Conservation (phyloP, 495 filamentous ascomycete genomes). For the Hyaloscypha bicolor region DNA sequence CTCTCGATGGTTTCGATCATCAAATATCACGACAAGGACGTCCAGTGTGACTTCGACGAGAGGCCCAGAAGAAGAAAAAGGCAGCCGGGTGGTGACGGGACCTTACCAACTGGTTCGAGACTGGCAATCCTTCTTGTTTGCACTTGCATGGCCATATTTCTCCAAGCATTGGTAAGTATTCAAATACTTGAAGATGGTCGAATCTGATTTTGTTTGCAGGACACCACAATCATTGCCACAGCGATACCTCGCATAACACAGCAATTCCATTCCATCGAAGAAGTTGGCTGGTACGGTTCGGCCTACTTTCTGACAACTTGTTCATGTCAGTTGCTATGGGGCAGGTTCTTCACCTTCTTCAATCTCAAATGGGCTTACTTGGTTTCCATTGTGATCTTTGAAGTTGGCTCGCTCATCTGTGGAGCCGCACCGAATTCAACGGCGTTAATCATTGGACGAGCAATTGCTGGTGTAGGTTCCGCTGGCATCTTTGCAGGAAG, state of each 20-base stretch:
- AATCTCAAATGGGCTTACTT: slow-evolving; percentile 65
- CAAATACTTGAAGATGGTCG: too few relatives aligned
- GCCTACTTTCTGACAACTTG: slow-evolving; percentile 6
- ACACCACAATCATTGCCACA: neutral
- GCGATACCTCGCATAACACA: neutral
- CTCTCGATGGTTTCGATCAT: too few relatives aligned
- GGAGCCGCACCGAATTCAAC: slow-evolving; percentile 73
- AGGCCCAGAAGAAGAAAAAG: too few relatives aligned
- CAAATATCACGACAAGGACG: too few relatives aligned
- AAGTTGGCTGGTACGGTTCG: slow-evolving; percentile 2
- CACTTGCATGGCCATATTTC: too few relatives aligned
- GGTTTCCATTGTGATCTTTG: slow-evolving; percentile 73
- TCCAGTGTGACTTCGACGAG: too few relatives aligned
- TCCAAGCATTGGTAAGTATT: too few relatives aligned
- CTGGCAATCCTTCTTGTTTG: too few relatives aligned
- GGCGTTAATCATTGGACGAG: slow-evolving; percentile 80
- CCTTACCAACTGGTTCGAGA: too few relatives aligned
- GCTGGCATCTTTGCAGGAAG: slow-evolving; percentile 84
- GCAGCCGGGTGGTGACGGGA: too few relatives aligned
- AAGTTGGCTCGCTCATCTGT: slow-evolving; percentile 84
- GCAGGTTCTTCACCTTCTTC: slow-evolving; percentile 36
- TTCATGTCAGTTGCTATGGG: slow-evolving; percentile 25
- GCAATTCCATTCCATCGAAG: neutral
- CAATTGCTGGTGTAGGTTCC: slow-evolving; percentile 80
- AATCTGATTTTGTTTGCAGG: neutral